Base-by-base conservation (phyloP, 192 early-diverging fungal genomes). In the Glomus cerebriforme region DNA sequence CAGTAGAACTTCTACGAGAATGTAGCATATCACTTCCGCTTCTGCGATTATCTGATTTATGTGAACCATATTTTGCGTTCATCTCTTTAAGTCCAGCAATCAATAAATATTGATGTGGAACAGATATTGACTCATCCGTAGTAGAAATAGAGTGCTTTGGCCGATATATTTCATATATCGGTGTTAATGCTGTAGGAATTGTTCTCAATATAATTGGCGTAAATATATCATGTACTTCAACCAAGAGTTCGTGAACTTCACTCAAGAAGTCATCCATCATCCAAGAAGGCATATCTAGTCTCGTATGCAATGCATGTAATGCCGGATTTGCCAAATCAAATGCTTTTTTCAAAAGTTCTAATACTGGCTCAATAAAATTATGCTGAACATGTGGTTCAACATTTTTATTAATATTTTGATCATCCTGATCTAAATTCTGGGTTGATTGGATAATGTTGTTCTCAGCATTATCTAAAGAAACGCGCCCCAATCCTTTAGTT, bases 31-130 rank as follows among this genome's bases (percentile, higher is more conserved):
- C 83, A 58, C 82, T 89, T 10, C 85, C 86, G 31, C 79, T 83
- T 60, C 88, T 43, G 32, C 88, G 82, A 29, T 63, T 24, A 15
- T 81, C 79, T 49, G 69, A 74, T 66, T 66, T 66, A 31, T 26
- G 71, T 9, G 82, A 69, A 37, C 65, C 77, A 10, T 80, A 85
- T 59, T 82, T 79, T 62, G 79, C 77, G 47, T 76, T 73, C 22
- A 89, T 60, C 26, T 89, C 88, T 63, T 85, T 84, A 10, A 89
- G 79, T 27, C 88, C 88, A 43, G 87, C 83, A 34, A 89, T 80
- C 13, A 89, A 37, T 43, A 89, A 74, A 75, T 83, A 89, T 3
- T 85, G 82, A 24, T 73, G 73, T 31, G 80, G 82, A 70, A 80
- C n/a, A 78, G 74, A 45, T 27, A 35, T 45, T 24, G 73, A 32